phyloP scores from a whole-genome alignment of 768 basidiomycete species.

The Podaxis mareebaensis region DNA sequence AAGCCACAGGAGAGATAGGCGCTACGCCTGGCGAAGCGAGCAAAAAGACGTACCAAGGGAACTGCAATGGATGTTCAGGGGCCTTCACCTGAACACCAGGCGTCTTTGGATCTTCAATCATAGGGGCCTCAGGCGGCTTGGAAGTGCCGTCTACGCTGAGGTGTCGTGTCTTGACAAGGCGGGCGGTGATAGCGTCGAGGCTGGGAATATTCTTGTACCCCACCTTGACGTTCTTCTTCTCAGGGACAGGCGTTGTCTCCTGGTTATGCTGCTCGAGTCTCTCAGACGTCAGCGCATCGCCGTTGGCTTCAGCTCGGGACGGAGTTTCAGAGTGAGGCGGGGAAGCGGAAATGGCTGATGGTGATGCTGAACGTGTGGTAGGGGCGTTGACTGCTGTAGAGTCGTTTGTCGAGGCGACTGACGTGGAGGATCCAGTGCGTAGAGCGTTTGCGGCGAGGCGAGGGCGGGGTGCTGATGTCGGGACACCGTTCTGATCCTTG shows the following conservation, averaged over 20 bases:
- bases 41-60: constrained; percentile 62
- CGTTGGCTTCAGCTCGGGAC: constrained; percentile 26
- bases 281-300: constrained; percentile 65
- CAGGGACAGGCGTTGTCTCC: constrained; percentile 39
- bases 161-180: constrained; percentile 67
- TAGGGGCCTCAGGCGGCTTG: constrained; percentile 74
- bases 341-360: constrained; percentile 50
- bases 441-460: constrained; percentile 72
- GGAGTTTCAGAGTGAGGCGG: constrained; percentile 34
- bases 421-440: constrained; percentile 61
- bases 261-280: constrained; percentile 64
- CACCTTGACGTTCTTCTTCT: constrained; percentile 31
- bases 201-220: constrained; percentile 90
- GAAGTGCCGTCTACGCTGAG: constrained; percentile 65
- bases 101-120: constrained; percentile 82
- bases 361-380: constrained; percentile 67
- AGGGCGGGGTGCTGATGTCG: constrained; percentile 51
- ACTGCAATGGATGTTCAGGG: constrained; percentile 84
- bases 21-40: background rate
- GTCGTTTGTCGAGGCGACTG: constrained; percentile 58
- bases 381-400: constrained; percentile 69
- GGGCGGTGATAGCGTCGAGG: constrained; percentile 82
- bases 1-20: background rate
- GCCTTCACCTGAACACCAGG: constrained; percentile 70
- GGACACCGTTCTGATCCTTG: constrained; percentile 24